A percentile compares a stretch with the other conserved stretches of the same genome.
Evolutionary conservation across 2,329 filamentous ascomycete species (phyloP).

Genomic region (Madurella mycetomatis): DNA sequence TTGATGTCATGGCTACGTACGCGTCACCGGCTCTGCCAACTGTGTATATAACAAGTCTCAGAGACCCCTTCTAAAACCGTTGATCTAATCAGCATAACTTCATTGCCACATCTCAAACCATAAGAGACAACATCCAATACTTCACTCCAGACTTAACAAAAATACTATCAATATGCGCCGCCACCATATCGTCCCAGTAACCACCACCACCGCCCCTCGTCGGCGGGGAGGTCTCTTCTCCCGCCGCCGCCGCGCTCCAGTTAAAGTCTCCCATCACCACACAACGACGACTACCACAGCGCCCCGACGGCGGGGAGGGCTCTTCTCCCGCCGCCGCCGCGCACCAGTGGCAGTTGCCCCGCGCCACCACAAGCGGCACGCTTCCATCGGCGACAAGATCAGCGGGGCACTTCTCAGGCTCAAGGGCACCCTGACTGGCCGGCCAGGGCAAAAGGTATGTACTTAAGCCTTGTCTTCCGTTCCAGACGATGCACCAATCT

Average conservation of each 20-base stretch:
- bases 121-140: too few species aligned
- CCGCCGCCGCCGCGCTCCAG: conserved; percentile 6
- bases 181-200: not conserved
- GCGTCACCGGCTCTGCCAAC: too few species aligned
- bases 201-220: not conserved
- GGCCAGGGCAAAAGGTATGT: conserved; percentile 65
- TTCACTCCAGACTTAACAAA: not conserved
- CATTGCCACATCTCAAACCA: too few species aligned
- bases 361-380: conserved; percentile 63
- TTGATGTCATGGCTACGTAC: too few species aligned
- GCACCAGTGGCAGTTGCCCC: conserved; percentile 1
- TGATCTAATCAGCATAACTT: too few species aligned
- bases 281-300: conserved; percentile 4
- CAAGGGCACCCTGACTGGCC: conserved; percentile 62
- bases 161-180: not conserved
- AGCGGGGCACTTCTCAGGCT: conserved; percentile 71
- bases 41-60: too few species aligned
- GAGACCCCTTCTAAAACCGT: too few species aligned
- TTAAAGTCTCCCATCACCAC: not conserved
- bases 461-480: not conserved
- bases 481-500: not conserved
- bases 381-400: conserved; percentile 70
- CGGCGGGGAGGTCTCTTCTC: conserved; percentile 1
- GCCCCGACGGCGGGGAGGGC: conserved; percentile 4
- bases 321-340: conserved; percentile 6